Evolutionary conservation across 1,139 yeast genomes (phyloP).

Genomic region (Kurtzmaniella quercitrusa): DNA sequence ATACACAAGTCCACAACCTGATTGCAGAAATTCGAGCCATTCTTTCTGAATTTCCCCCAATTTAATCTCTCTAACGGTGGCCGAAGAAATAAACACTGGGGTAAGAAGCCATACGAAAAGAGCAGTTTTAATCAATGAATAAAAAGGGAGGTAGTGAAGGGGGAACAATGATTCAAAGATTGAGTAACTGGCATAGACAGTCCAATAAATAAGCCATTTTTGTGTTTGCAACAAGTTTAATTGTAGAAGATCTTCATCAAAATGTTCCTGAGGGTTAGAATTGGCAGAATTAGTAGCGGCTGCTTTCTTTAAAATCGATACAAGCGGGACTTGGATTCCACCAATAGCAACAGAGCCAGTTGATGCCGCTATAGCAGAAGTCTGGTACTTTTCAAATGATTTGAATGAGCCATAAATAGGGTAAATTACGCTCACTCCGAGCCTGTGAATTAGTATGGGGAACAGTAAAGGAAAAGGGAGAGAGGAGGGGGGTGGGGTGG

Average conservation of each 20-base stretch:
- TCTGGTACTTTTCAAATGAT: constrained; percentile 43
- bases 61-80: constrained; percentile 5
- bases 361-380: constrained; percentile 19
- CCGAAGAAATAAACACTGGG: constrained; percentile 30
- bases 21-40: constrained; percentile 22
- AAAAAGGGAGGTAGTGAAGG: constrained; percentile 44
- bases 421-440: constrained; percentile 18
- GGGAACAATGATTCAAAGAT: constrained; percentile 30
- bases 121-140: constrained; percentile 34
- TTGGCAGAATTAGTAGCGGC: constrained; percentile 13
- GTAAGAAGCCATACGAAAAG: constrained; percentile 50
- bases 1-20: constrained; percentile 39
- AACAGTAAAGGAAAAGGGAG: background rate
- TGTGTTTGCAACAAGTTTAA: constrained; percentile 37
- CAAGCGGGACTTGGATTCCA: constrained; percentile 33
- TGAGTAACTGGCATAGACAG: constrained; percentile 37
- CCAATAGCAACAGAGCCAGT: constrained; percentile 28
- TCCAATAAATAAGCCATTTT: constrained; percentile 61
- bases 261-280: constrained; percentile 6
- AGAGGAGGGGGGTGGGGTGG: background rate
- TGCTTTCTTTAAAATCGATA: constrained; percentile 21
- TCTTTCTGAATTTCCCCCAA: constrained; percentile 15
- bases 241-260: constrained; percentile 13
- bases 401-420: constrained; percentile 52
- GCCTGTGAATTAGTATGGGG: constrained; percentile 13